Evolutionary conservation across 2,329 filamentous ascomycete species (phyloP).

Genomic region (Raffaelea arxii): DNA sequence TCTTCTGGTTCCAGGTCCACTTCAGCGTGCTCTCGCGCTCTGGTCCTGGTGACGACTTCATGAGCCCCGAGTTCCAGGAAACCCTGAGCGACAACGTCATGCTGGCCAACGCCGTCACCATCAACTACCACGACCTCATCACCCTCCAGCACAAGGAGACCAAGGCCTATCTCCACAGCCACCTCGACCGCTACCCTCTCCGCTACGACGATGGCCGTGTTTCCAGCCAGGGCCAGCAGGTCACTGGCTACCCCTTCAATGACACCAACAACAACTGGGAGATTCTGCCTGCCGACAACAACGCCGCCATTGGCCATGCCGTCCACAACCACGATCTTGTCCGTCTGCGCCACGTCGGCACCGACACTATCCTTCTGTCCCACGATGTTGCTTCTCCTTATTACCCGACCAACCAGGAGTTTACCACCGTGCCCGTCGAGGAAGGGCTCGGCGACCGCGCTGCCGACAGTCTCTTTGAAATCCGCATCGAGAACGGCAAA

Average conservation of each 20-base stretch:
- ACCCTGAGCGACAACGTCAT: constrained; percentile 92
- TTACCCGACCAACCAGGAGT: constrained; percentile 97
- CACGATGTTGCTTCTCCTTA: constrained; percentile 96
- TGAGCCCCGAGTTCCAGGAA: constrained; percentile 97
- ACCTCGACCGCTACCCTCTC: constrained; percentile 78
- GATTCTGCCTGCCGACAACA: constrained; percentile 60
- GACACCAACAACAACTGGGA: constrained; percentile 99
- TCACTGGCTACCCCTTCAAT: constrained; percentile 95
- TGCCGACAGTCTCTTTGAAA: constrained; percentile 88
- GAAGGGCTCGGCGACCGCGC: constrained; percentile 64
- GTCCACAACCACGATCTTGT: constrained; percentile 81
- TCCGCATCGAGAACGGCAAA: constrained; percentile 83
- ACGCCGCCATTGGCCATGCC: constrained; percentile 46
- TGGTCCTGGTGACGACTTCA: constrained; percentile 95
- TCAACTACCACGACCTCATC: constrained; percentile 85
- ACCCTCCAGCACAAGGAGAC: constrained; percentile 94
- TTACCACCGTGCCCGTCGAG: constrained; percentile 69
- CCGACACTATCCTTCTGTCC: constrained; percentile 76
- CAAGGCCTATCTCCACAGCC: constrained; percentile 91
- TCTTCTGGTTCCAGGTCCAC: constrained; percentile 99
- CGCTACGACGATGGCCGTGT: constrained; percentile 96
- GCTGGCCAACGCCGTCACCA: constrained; percentile 73
- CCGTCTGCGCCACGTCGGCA: constrained; percentile 76
- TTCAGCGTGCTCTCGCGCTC: constrained; percentile 82
- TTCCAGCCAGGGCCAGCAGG: constrained; percentile 94